These are phyloP conservation scores for Geranomyces variabilis DNA, from an alignment of 192 early-diverging fungal genomes.

Conservation along the genomic window DNA sequence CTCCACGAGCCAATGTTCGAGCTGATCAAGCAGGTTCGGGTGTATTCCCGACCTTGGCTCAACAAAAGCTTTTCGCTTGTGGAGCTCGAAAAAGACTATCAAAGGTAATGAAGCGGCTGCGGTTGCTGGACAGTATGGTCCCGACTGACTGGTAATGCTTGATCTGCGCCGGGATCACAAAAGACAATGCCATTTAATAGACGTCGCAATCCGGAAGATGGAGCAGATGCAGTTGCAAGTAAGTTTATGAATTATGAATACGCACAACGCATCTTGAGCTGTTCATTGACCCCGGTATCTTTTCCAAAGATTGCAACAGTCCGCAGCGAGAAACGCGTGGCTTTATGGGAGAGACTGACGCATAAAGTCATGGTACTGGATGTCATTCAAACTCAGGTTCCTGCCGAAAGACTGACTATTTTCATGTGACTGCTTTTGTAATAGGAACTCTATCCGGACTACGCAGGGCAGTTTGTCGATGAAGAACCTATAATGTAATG, in stretches of 20 bases:
- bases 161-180: neutral
- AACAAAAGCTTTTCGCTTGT: conserved; percentile 45
- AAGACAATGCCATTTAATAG: conserved; percentile 51
- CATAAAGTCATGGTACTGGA: conserved; percentile 44
- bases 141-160: neutral
- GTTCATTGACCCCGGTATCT: neutral
- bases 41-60: conserved; percentile 55
- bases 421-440: neutral
- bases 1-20: conserved; percentile 63
- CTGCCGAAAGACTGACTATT: too few relatives aligned
- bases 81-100: conserved; percentile 56
- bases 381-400: neutral
- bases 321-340: conserved; percentile 45
- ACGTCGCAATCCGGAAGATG: conserved; percentile 59
- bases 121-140: neutral
- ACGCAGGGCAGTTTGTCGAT: conserved; percentile 15
- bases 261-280: neutral
- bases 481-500: neutral
- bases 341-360: conserved; percentile 52
- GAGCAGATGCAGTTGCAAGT: conserved; percentile 54
- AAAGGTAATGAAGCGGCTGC: conserved; percentile 27
- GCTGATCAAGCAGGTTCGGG: conserved; percentile 53
- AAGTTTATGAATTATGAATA: neutral
- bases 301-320: conserved; percentile 18
- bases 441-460: conserved; percentile 26